Conservation (phyloP, 768 basidiomycete genomes). For the Dentipellis fragilis region DNA sequence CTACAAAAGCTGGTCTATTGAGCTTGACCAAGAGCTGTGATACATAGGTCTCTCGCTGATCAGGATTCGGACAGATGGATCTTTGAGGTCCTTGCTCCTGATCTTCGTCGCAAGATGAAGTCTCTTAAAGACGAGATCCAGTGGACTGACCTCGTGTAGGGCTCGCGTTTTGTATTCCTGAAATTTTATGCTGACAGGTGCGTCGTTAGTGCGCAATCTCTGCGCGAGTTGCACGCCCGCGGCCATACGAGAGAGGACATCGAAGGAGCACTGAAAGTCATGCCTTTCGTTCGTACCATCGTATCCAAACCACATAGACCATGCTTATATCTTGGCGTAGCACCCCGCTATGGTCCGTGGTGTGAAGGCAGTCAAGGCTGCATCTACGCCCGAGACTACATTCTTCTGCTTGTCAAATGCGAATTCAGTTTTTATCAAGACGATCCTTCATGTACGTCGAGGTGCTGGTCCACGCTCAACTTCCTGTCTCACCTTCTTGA, state of each 20-base stretch:
- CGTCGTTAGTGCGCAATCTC: constrained; percentile 45
- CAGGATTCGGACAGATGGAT: constrained; percentile 96
- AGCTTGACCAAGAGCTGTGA: not conserved
- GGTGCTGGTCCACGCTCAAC: not conserved
- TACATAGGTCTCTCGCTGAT: constrained; percentile 73
- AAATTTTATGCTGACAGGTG: constrained; percentile 1
- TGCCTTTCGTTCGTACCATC: constrained; percentile 69
- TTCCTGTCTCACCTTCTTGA: not conserved
- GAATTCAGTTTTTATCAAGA: constrained; percentile 84
- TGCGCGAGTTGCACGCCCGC: constrained; percentile 60
- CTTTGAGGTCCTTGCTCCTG: constrained; percentile 78
- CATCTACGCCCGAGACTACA: constrained; percentile 52
- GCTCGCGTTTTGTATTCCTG: not conserved
- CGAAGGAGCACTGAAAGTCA: constrained; percentile 60
- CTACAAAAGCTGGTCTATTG: not conserved
- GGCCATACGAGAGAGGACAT: constrained; percentile 70
- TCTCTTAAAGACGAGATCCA: constrained; percentile 51
- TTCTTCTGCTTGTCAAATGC: constrained; percentile 93
- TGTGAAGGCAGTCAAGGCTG: constrained; percentile 65
- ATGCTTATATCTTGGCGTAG: constrained; percentile 30
- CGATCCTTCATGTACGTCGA: constrained; percentile 65
- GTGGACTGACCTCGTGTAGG: constrained; percentile 93
- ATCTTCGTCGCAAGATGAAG: constrained; percentile 77
- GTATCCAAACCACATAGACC: not conserved
- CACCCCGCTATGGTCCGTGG: constrained; percentile 95